These are phyloP conservation scores for Yamadazyma laniorum DNA, from an alignment of 805 yeast species.

Conservation along the genomic window DNA sequence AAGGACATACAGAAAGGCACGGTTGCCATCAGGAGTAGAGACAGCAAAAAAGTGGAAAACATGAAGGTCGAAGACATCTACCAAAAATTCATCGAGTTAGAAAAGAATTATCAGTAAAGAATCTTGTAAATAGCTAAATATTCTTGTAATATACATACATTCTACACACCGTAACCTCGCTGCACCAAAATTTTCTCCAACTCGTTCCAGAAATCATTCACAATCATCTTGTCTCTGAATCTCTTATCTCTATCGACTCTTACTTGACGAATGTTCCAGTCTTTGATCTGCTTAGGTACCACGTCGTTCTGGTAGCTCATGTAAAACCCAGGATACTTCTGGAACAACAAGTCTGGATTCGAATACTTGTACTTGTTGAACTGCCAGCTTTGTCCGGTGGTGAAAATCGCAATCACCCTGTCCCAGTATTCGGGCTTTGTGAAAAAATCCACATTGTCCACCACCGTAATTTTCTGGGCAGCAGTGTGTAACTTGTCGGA, in stretches of 20 bases:
- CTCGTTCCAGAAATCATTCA: conserved; percentile 80
- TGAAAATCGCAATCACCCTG: conserved; percentile 90
- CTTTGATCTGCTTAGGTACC: conserved; percentile 68
- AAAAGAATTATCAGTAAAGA: conserved; percentile 45
- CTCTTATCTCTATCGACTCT: conserved; percentile 78
- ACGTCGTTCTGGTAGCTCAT: conserved; percentile 75
- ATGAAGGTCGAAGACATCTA: conserved; percentile 52
- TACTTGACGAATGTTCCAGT: conserved; percentile 86
- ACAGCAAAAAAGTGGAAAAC: conserved; percentile 43
- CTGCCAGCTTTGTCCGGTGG: conserved; percentile 98
- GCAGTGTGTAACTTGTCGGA: conserved; percentile 53
- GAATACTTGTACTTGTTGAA: conserved; percentile 82
- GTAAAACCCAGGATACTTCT: conserved; percentile 78
- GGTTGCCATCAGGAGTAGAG: conserved; percentile 63
- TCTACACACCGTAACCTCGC: conserved; percentile 51
- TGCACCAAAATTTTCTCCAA: conserved; percentile 70
- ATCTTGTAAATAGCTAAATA: conserved; percentile 14
- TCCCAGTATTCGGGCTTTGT: conserved; percentile 98
- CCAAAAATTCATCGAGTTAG: conserved; percentile 52
- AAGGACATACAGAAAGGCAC: conserved; percentile 63
- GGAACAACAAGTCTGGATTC: conserved; percentile 77
- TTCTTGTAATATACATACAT: conserved; percentile 1
- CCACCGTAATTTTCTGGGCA: conserved; percentile 69
- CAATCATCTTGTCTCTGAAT: conserved; percentile 85
- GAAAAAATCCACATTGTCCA: conserved; percentile 77